Evolutionary conservation across 768 basidiomycete genomes (phyloP).

Genomic region (Ramaria rubella): DNA sequence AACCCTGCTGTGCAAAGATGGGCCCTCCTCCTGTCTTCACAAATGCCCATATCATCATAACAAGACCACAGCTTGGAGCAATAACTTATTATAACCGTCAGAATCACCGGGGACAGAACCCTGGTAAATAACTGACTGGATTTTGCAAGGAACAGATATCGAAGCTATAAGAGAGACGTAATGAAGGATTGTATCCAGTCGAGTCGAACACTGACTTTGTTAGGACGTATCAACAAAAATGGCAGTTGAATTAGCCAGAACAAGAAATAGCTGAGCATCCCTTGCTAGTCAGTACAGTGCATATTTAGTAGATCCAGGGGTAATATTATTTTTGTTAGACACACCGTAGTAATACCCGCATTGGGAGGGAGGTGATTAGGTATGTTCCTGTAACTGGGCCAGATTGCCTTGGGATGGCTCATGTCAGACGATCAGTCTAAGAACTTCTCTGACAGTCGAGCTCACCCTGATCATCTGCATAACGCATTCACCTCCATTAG

Average conservation of each 20-base stretch:
- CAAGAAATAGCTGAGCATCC: slow-evolving; percentile 69
- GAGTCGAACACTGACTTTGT: slow-evolving; percentile 29
- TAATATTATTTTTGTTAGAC: slow-evolving; percentile 1
- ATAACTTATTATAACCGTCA: slow-evolving; percentile 33
- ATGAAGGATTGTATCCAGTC: not conserved
- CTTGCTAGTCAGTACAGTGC: slow-evolving; percentile 23
- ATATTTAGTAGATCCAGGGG: not conserved
- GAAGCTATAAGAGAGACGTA: slow-evolving; percentile 33
- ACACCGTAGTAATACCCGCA: slow-evolving; percentile 58
- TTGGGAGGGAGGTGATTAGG: slow-evolving; percentile 55
- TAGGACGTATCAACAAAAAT: slow-evolving; percentile 69
- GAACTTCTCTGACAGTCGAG: not conserved
- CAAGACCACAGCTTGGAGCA: slow-evolving; percentile 59
- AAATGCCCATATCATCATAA: slow-evolving; percentile 77
- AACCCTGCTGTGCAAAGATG: slow-evolving; percentile 46
- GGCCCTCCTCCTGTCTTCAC: slow-evolving; percentile 57
- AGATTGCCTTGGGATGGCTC: slow-evolving; percentile 75
- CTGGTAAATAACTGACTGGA: slow-evolving; percentile 18
- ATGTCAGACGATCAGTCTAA: not conserved
- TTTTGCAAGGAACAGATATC: slow-evolving; percentile 70
- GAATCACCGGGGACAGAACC: slow-evolving; percentile 22
- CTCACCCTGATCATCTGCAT: slow-evolving; percentile 39
- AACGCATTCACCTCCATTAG: slow-evolving; percentile 61
- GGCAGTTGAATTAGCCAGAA: slow-evolving; percentile 77
- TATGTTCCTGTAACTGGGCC: slow-evolving; percentile 62